A percentile compares a stretch with the other conserved stretches of the same genome.
Conservation (phyloP, 2,329 filamentous ascomycete species). For the Sclerotinia trifoliorum region DNA sequence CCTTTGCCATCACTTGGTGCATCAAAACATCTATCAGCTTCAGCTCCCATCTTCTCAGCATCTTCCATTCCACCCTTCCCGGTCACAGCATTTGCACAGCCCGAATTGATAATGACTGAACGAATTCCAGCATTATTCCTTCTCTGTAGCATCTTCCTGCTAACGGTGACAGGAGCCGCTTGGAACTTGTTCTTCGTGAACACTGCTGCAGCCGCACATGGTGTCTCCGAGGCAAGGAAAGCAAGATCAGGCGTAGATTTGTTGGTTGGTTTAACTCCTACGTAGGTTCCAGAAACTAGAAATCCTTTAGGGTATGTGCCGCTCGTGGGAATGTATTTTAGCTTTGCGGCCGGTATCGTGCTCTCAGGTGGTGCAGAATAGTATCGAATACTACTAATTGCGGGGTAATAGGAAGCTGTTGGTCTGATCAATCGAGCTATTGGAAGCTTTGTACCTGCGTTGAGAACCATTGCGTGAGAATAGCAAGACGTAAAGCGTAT, state of each 20-base stretch:
- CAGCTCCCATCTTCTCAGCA: conserved; percentile 77
- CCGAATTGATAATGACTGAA: conserved; percentile 88
- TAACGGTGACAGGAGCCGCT: conserved; percentile 89
- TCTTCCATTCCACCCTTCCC: conserved; percentile 87
- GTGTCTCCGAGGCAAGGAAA: conserved; percentile 79
- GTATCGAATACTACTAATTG: conserved; percentile 40
- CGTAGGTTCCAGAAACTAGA: conserved; percentile 79
- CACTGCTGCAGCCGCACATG: conserved; percentile 84
- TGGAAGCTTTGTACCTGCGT: conserved; percentile 29
- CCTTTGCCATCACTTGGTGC: conserved; percentile 46
- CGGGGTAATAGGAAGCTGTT: conserved; percentile 28
- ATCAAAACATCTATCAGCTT: conserved; percentile 68
- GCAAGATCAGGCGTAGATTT: conserved; percentile 89
- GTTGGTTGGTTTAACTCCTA: conserved; percentile 91
- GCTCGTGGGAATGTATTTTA: conserved; percentile 81
- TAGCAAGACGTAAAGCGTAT: neutral
- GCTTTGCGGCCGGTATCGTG: conserved; percentile 72
- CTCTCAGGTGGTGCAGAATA: conserved; percentile 61
- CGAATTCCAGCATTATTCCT: conserved; percentile 68
- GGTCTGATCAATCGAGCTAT: conserved; percentile 34
- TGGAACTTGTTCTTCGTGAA: conserved; percentile 99
- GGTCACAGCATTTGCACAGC: conserved; percentile 95
- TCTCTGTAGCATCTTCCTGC: conserved; percentile 66
- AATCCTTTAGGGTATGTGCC: conserved; percentile 93
- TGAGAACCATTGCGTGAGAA: conserved; percentile 35